Evolutionary conservation across 2,329 filamentous ascomycete species (phyloP).

Genomic region (Ophiostoma montium): DNA sequence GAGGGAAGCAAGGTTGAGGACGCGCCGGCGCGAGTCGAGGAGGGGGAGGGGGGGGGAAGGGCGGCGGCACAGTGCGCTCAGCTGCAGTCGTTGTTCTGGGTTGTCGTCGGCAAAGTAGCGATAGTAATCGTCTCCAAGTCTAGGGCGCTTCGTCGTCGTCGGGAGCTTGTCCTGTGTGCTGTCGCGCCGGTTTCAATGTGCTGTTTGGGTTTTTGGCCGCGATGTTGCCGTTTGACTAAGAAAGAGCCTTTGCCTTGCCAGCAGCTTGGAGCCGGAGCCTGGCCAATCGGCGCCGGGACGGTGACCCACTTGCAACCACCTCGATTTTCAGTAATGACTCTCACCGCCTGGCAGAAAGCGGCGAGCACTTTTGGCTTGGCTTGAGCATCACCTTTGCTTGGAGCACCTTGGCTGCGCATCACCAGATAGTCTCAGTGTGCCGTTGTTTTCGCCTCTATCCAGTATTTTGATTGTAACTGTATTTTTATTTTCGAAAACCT

Average conservation of each 20-base stretch:
- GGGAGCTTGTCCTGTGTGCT: background rate
- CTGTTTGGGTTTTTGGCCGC: background rate
- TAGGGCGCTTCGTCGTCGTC: conserved; percentile 3
- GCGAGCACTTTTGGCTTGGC: no score
- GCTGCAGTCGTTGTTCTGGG: background rate
- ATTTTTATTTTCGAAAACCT: no score
- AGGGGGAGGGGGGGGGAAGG: background rate
- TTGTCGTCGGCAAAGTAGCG: no score
- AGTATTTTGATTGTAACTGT: no score
- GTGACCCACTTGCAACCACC: background rate
- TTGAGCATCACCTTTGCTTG: no score
- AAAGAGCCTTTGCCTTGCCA: conserved; percentile 2
- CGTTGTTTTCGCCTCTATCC: no score
- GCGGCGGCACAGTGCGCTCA: background rate
- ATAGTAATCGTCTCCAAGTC: no score
- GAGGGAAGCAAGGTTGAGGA: background rate
- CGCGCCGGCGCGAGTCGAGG: background rate
- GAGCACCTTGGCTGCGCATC: no score
- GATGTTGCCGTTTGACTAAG: background rate
- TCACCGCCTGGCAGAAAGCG: conserved; percentile 12
- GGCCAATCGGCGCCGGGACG: background rate
- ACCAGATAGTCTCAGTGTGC: no score
- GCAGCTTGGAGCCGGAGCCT: background rate
- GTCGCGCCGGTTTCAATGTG: background rate
- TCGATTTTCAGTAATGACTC: conserved; percentile 7